Evolutionary conservation across 169 alveolate genomes (phyloP).

Genomic region (Miamiensis avidus): DNA sequence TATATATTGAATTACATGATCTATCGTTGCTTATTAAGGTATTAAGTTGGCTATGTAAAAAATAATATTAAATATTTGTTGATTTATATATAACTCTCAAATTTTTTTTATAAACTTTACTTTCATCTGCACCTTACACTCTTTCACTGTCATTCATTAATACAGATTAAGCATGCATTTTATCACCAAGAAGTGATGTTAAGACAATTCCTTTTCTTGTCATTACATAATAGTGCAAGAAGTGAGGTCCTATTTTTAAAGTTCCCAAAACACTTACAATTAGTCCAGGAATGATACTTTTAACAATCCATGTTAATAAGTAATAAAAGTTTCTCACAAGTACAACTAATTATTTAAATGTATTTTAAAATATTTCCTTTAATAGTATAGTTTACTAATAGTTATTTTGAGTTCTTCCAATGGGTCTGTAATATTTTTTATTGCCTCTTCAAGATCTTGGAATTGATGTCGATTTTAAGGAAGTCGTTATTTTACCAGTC

Average conservation of each 20-base stretch:
- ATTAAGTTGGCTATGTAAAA: background rate
- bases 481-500: background rate
- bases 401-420: background rate
- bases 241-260: background rate
- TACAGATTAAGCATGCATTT: background rate
- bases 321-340: background rate
- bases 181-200: background rate
- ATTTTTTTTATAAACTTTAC: no score
- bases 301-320: no score
- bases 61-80: no score
- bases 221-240: background rate
- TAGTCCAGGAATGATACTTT: background rate
- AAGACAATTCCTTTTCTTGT: background rate
- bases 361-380: no score
- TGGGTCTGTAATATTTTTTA: background rate
- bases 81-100: no score
- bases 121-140: background rate
- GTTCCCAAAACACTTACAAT: background rate
- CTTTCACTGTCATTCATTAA: background rate
- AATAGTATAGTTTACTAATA: background rate
- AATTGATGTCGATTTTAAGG: background rate
- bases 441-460: background rate
- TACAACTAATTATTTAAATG: background rate
- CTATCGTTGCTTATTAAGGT: background rate
- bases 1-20: background rate